Evolutionary conservation across 2,329 filamentous ascomycete genomes (phyloP).

Genomic region (Chrysoporthe austroafricana): DNA sequence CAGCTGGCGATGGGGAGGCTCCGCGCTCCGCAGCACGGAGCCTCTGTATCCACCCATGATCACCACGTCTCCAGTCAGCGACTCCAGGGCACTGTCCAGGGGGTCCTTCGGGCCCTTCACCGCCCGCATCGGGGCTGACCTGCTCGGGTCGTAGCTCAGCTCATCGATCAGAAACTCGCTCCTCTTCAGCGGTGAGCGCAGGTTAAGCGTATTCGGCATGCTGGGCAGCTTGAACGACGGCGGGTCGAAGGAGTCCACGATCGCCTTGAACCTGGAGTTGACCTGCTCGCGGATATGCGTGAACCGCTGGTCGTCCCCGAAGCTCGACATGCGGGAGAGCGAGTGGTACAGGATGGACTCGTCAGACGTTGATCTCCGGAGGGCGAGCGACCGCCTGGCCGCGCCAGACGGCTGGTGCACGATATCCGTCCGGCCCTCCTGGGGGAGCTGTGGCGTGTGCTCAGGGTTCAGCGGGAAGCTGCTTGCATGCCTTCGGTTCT

Average conservation of each 20-base stretch:
- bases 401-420: constrained; percentile 7
- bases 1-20: constrained; percentile 80
- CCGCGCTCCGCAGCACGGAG: constrained; percentile 83
- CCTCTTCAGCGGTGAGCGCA: constrained; percentile 38
- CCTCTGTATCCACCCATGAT: constrained; percentile 90
- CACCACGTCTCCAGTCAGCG: constrained; percentile 82
- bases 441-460: constrained; percentile 21
- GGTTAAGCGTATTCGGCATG: constrained; percentile 26
- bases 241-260: constrained; percentile 82
- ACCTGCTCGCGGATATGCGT: constrained; percentile 81
- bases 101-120: constrained; percentile 34
- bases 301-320: constrained; percentile 83
- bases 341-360: constrained; percentile 78
- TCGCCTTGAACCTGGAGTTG: constrained; percentile 87
- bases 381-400: constrained; percentile 37
- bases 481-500: constrained; percentile 28
- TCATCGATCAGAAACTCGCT: constrained; percentile 22
- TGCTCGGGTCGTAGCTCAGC: constrained; percentile 26
- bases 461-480: constrained; percentile 15
- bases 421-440: not conserved
- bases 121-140: constrained; percentile 30
- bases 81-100: constrained; percentile 62
- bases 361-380: constrained; percentile 72
- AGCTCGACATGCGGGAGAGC: constrained; percentile 77
- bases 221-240: constrained; percentile 74